Base-by-base conservation (phyloP, 305 asterid species). In the Withania somnifera region DNA sequence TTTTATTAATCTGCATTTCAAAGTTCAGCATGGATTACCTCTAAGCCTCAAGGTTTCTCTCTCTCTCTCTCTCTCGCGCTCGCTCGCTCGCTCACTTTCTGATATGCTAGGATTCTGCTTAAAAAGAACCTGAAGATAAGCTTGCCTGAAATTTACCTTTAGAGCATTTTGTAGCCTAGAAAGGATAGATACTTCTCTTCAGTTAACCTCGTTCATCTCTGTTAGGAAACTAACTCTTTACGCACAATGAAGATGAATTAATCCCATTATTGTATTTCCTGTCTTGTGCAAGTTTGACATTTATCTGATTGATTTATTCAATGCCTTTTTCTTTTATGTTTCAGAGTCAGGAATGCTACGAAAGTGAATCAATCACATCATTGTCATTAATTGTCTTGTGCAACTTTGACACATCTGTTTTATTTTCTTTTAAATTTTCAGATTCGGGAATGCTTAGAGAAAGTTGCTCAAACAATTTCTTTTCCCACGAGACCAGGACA, bases 401-500 rank as follows among this genome's bases (percentile, higher is more conserved):
- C 79, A 1, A 58, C 11, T 17, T 54, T 67, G 63, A 60, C 77
- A 52, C 14, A 13, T 26, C 40, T 61, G 19, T 61, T 26, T 54
- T 34, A 4, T 20, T 11, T 11, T 42, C 3, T 73, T 47, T 45
- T 22, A 15, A 22, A 73, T 14, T 73, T 47, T 47, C 96, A 96
- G 98, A 94, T 98, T 93, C 89, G 86, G 92, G 99, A 94, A 89
- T 96, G 98, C 90, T 88, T 96, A 92, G 98, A 92, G 92, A 95
- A 94, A 88, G 91, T 93, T 81, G 89, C 93, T 51, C 89, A 91
- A 86, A 93, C 98, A 52, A 88, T 96, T 53, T 87, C 87, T 81
- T 91, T 87, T 84, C 94, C 94, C 83, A 78, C 86, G 51, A 87
- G 71, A 85, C 91, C 94, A 2, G 97, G 90, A 80, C 87, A 88